Evolutionary conservation across 2,329 filamentous ascomycete genomes (phyloP).

Genomic region (Rutstroemia sp.): DNA sequence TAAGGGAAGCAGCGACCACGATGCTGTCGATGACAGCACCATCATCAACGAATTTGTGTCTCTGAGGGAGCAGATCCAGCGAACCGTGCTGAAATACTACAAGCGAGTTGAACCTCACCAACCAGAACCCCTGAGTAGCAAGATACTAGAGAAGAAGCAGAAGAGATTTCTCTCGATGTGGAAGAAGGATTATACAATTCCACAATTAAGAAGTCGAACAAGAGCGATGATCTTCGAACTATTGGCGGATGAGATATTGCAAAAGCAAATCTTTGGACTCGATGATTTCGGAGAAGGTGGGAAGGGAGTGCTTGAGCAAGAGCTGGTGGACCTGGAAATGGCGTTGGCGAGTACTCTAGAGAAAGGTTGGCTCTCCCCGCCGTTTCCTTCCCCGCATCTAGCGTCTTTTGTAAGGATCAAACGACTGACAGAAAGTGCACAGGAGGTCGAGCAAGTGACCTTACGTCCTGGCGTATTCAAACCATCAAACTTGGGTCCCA

Average conservation of each 20-base stretch:
- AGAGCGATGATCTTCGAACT: conserved; percentile 4
- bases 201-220: conserved; percentile 4
- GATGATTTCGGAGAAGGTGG: background rate
- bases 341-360: background rate
- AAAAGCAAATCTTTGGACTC: conserved; percentile 5
- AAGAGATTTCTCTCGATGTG: conserved; percentile 1
- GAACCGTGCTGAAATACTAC: conserved; percentile 2
- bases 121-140: background rate
- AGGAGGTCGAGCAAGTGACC: background rate
- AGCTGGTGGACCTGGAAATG: conserved; percentile 4
- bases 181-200: background rate
- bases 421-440: background rate
- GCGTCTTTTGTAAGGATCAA: background rate
- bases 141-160: background rate
- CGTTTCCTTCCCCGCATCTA: background rate
- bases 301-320: background rate
- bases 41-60: background rate
- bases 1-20: background rate
- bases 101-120: background rate
- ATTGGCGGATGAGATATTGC: conserved; percentile 1
- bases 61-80: conserved; percentile 9
- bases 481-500: conserved; percentile 2
- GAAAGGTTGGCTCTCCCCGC: background rate
- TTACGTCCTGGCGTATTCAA: conserved; percentile 9
- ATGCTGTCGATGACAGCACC: background rate